Conservation (phyloP, 1,284 basidiomycete genomes). For the Melampsora americana region DNA sequence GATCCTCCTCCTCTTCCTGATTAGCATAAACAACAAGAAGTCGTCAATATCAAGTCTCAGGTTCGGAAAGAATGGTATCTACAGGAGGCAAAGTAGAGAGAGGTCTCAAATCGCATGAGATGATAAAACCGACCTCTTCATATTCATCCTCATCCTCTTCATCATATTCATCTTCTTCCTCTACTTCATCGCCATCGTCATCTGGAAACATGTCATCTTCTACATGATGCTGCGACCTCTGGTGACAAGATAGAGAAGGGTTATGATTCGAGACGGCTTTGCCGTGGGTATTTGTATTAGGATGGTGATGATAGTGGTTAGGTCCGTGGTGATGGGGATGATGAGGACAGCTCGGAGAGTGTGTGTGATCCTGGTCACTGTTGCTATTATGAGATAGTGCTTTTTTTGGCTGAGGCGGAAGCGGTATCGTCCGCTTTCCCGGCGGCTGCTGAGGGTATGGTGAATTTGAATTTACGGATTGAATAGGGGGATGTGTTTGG, state of each 20-base stretch:
- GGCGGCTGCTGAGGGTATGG: slow-evolving; percentile 31
- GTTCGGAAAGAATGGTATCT: slow-evolving; percentile 11
- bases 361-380: slow-evolving; percentile 49
- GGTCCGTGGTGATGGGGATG: slow-evolving; percentile 48
- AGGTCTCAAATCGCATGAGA: slow-evolving; percentile 7
- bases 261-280: slow-evolving; percentile 48
- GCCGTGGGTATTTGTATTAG: slow-evolving; percentile 17
- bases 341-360: slow-evolving; percentile 50
- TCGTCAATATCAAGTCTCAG: slow-evolving; percentile 9
- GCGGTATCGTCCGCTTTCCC: slow-evolving; percentile 32
- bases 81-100: not conserved
- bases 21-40: slow-evolving; percentile 1
- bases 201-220: slow-evolving; percentile 44
- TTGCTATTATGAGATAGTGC: slow-evolving; percentile 45
- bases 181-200: slow-evolving; percentile 63
- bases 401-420: slow-evolving; percentile 40
- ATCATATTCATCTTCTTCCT: slow-evolving; percentile 61
- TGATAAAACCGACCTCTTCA: slow-evolving; percentile 52
- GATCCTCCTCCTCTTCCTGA: slow-evolving; percentile 44
- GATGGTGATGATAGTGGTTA: slow-evolving; percentile 18
- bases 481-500: slow-evolving; percentile 45
- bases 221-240: slow-evolving; percentile 39
- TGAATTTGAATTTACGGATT: slow-evolving; percentile 24
- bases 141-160: slow-evolving; percentile 61
- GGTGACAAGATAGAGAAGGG: slow-evolving; percentile 54